These are phyloP conservation scores for Raddia distichophylla DNA, from an alignment of 176 grass and related monocot species.

Conservation along the genomic window DNA sequence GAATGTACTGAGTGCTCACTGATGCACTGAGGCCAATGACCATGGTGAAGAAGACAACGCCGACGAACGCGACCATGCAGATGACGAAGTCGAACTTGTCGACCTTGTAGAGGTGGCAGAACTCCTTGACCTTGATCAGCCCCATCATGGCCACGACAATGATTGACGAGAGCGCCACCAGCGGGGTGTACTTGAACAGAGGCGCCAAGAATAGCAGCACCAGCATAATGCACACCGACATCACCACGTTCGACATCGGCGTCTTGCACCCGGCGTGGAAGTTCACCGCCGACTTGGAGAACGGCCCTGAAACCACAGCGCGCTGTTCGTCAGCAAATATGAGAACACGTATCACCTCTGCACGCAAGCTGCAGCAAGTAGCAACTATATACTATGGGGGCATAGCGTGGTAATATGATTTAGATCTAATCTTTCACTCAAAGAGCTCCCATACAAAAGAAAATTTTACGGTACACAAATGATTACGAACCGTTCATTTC, in stretches of 20 bases:
- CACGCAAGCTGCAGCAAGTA: neutral
- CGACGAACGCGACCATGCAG: constrained; percentile 85
- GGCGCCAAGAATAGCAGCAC: constrained; percentile 92
- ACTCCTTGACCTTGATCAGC: constrained; percentile 80
- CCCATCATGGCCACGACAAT: constrained; percentile 94
- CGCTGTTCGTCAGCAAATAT: neutral
- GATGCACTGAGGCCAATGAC: constrained; percentile 75
- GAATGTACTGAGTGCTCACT: constrained; percentile 41
- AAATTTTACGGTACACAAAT: too few species aligned
- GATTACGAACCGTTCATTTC: too few species aligned
- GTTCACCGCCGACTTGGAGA: constrained; percentile 98
- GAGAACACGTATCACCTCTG: neutral
- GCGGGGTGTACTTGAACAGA: constrained; percentile 89
- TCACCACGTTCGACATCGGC: constrained; percentile 84
- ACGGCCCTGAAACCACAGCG: constrained; percentile 62
- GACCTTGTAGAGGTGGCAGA: constrained; percentile 72
- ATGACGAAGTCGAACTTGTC: constrained; percentile 97
- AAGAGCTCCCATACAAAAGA: too few species aligned
- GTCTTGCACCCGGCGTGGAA: constrained; percentile 90
- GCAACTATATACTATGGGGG: too few species aligned
- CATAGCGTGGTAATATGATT: too few species aligned
- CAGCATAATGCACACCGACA: constrained; percentile 94
- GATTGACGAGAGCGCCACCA: constrained; percentile 82
- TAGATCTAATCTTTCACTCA: too few species aligned
- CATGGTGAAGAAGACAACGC: constrained; percentile 93